phyloP scores from a whole-genome alignment of 2,329 filamentous ascomycete species.

The Colletotrichum sp. region DNA sequence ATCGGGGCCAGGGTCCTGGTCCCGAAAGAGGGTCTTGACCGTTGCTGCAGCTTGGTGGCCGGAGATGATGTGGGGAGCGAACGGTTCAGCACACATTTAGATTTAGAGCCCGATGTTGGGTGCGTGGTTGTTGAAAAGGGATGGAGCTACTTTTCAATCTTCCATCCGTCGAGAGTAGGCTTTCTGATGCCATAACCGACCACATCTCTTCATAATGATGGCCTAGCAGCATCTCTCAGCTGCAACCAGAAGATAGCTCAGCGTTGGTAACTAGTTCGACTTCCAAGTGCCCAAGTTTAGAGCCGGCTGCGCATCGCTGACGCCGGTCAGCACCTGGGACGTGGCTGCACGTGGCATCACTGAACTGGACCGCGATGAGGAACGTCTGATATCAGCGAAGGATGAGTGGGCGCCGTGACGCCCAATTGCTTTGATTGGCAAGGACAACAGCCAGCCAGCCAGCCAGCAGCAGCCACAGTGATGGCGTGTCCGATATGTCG shows the following conservation, averaged over 20 bases:
- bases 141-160: background rate
- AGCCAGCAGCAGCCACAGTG: background rate
- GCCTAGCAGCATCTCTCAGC: background rate
- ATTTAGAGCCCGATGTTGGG: background rate
- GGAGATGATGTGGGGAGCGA: constrained; percentile 19
- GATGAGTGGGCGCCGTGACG: background rate
- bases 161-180: background rate
- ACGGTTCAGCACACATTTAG: background rate
- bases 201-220: background rate
- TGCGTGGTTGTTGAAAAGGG: background rate
- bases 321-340: background rate
- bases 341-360: background rate
- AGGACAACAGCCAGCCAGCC: background rate
- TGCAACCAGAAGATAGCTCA: background rate
- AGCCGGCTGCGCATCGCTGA: background rate
- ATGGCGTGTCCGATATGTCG: background rate
- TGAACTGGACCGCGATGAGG: background rate
- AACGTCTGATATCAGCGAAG: background rate
- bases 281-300: background rate
- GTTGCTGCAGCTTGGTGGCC: constrained; percentile 2
- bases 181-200: background rate
- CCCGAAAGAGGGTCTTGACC: constrained; percentile 13
- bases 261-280: background rate
- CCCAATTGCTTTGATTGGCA: background rate
- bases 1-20: background rate